Base-by-base conservation (phyloP, 179 eudicot species). In the Beta lomatogona region DNA sequence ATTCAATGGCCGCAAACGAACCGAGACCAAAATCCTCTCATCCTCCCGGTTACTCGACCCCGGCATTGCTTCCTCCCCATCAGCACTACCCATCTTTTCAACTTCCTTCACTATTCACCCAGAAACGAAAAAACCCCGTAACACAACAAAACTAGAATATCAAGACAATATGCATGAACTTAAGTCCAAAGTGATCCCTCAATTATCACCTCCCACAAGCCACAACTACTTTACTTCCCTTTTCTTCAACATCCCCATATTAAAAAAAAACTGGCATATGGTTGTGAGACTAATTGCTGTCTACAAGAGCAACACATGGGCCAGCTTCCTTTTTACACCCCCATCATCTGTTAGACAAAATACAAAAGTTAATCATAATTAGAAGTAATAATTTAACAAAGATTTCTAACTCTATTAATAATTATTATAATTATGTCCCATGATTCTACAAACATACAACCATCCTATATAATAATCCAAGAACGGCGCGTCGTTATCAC, bases 1-100 rank as follows among this genome's bases (percentile, higher is more conserved):
- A 86, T 87, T 91, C 85, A 92, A 86, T 54, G 96, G 96, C 70
- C 96, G 86, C 79, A 92, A 60, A 80, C 96, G 87, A 71, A 92
- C 93, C 3, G 96, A 89, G 41, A 92, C 96, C 77, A 86, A 79
- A 73, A 92, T 92, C 81, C 85, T 89, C 86, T 92, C 96, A 53
- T 83, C 86, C 28, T 64, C 93, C 44, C 73, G 78, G 16, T 72
- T 45, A 71, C 82, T 75, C 28, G 60, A 61, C 81, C 82, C 85
- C 67, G 75, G 87, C 64, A 74, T 61, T 60, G 71, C 61, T 45
- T 79, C 86, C 19, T 80, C 80, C 63, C 80, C 86, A 60, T 67
- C 82, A 65, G 68, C 85, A 83, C 87, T 77, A 73, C 83, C 83
- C 89, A 85, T 88, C 58, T 53, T 28, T 28, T 68, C 55, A 60